phyloP scores from a whole-genome alignment of 345 rosid genomes.

The Hypericum androsaemum region DNA sequence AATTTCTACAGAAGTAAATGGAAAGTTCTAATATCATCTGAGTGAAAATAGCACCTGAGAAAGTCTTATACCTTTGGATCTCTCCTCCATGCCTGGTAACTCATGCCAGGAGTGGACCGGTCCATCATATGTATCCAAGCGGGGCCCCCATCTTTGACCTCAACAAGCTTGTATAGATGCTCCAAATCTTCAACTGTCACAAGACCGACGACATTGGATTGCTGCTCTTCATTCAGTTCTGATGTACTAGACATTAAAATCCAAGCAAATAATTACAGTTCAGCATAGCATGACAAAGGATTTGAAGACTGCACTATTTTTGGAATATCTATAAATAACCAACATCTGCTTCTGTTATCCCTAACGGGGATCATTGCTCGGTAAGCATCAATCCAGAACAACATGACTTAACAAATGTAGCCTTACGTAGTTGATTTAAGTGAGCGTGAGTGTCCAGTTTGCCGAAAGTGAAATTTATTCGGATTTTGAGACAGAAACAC shows the following conservation, averaged over 20 bases:
- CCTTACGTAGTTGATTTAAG: too few species aligned
- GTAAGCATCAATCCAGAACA: too few species aligned
- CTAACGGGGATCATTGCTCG: too few species aligned
- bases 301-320: too few species aligned
- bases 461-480: too few species aligned
- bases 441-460: too few species aligned
- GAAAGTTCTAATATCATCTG: not conserved
- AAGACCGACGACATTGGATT: conserved; percentile 3
- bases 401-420: too few species aligned
- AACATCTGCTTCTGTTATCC: too few species aligned
- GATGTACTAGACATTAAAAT: conserved; percentile 22
- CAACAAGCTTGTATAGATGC: conserved; percentile 47
- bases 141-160: conserved; percentile 68
- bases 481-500: too few species aligned
- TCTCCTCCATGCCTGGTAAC: conserved; percentile 70
- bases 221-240: conserved; percentile 5
- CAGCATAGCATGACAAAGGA: not conserved
- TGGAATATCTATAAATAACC: too few species aligned
- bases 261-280: not conserved
- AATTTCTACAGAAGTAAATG: not conserved
- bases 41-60: not conserved
- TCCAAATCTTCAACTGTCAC: conserved; percentile 56
- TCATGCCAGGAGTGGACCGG: conserved; percentile 46
- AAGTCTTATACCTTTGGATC: conserved; percentile 41
- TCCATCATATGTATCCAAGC: conserved; percentile 73